phyloP scores from a whole-genome alignment of 139 green algal species.

The Marvania coccoides region DNA sequence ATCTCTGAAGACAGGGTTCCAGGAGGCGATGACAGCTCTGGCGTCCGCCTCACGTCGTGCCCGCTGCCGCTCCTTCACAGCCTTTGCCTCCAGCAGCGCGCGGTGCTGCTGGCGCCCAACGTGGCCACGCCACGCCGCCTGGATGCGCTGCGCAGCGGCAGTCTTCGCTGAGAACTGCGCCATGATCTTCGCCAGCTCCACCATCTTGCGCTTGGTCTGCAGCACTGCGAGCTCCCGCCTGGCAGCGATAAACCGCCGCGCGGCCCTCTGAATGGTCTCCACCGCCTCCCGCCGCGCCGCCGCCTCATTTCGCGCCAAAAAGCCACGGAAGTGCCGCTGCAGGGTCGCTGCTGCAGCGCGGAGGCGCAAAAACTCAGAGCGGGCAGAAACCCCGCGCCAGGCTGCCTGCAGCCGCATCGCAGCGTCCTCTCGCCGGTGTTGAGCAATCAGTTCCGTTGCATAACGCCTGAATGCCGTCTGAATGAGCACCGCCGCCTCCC shows the following conservation, averaged over 20 bases:
- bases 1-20: slow-evolving; percentile 13
- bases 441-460: background rate
- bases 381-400: slow-evolving; percentile 2
- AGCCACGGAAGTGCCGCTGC: slow-evolving; percentile 21
- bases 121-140: slow-evolving; percentile 15
- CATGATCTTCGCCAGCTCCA: slow-evolving; percentile 27
- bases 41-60: slow-evolving; percentile 9
- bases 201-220: slow-evolving; percentile 9
- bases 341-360: slow-evolving; percentile 2
- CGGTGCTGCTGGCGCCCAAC: background rate
- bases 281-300: slow-evolving; percentile 12
- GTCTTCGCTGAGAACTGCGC: slow-evolving; percentile 11
- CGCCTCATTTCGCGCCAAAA: slow-evolving; percentile 4
- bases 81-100: background rate
- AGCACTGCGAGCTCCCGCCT: background rate
- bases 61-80: slow-evolving; percentile 5
- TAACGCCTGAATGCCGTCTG: background rate
- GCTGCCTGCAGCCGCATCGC: slow-evolving; percentile 1
- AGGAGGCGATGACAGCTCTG: slow-evolving; percentile 28
- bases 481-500: background rate
- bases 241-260: slow-evolving; percentile 29
- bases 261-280: slow-evolving; percentile 27
- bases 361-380: slow-evolving; percentile 17
- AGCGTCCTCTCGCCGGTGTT: background rate
- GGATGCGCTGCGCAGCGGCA: slow-evolving; percentile 26